Percentiles rank a stretch among this genome's conserved stretches.
phyloP scores from a whole-genome alignment of 2,329 filamentous ascomycete species.

The Colletotrichum euphorbiae region DNA sequence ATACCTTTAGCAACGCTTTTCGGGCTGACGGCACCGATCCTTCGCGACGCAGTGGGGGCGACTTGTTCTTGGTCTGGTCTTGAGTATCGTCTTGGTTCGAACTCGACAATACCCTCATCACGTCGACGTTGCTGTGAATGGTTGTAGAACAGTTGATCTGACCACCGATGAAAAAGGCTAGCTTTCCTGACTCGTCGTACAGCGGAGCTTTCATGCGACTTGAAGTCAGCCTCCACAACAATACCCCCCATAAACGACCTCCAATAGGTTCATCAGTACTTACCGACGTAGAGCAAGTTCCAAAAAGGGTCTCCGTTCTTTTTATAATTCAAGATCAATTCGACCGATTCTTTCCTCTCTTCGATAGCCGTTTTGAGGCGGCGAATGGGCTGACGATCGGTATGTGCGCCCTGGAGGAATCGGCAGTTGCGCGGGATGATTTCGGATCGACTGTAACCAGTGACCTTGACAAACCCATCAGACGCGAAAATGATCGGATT shows the following conservation, averaged over 20 bases:
- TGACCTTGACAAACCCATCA: conserved; percentile 63
- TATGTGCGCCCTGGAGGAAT: conserved; percentile 62
- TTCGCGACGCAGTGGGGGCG: neutral
- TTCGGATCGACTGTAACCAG: conserved; percentile 60
- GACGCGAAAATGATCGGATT: conserved; percentile 64
- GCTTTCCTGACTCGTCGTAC: conserved; percentile 55
- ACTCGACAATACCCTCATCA: conserved; percentile 55
- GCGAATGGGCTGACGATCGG: conserved; percentile 54
- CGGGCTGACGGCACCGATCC: conserved; percentile 22
- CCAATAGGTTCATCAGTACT: conserved; percentile 36
- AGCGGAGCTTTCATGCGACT: conserved; percentile 50
- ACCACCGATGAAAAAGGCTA: conserved; percentile 62
- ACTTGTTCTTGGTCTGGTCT: neutral
- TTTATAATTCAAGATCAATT: conserved; percentile 63
- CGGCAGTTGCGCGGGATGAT: conserved; percentile 63
- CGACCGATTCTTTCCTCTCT: conserved; percentile 57
- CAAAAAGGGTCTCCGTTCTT: conserved; percentile 66
- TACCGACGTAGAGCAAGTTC: conserved; percentile 66
- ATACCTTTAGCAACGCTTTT: conserved; percentile 27
- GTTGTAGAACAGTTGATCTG: conserved; percentile 66
- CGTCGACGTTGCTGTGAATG: conserved; percentile 59
- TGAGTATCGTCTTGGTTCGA: neutral
- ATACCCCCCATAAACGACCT: neutral
- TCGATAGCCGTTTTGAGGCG: conserved; percentile 57
- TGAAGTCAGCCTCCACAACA: neutral